Conservation (phyloP, 257 asterid species). For the Capsicum rhomboideum region DNA sequence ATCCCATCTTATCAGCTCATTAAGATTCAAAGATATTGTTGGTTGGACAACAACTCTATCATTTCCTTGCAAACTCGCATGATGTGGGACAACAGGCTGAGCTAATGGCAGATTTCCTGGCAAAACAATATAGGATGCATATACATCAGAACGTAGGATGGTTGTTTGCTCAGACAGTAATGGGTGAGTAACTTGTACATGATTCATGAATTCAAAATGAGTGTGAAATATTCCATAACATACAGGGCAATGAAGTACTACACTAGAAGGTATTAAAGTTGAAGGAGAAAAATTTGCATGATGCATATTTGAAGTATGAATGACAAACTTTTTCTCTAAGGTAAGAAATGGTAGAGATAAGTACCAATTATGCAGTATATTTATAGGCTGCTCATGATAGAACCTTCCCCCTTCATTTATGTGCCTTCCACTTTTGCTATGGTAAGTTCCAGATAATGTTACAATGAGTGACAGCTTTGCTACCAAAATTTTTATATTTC, state of each 20-base stretch:
- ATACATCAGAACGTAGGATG: neutral
- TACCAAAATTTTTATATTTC: too few relatives aligned
- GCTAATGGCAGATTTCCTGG: neutral
- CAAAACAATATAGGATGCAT: neutral
- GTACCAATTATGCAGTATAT: neutral
- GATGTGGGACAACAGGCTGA: neutral
- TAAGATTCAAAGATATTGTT: neutral
- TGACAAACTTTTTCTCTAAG: neutral
- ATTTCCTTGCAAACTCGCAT: neutral
- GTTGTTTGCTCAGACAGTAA: neutral
- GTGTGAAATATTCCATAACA: neutral
- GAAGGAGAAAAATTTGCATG: neutral
- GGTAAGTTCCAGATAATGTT: neutral
- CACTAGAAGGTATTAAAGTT: neutral
- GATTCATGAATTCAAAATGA: too few relatives aligned
- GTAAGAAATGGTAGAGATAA: neutral
- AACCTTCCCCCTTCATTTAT: too few relatives aligned
- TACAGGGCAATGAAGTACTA: neutral
- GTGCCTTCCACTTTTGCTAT: neutral
- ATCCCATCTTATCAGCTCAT: neutral
- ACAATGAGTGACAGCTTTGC: neutral
- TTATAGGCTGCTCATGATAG: neutral
- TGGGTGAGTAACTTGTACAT: neutral
- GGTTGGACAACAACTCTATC: neutral
- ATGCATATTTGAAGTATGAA: neutral